Conservation (phyloP, 164 flowering plant species). For the Euptelea pleiosperma region DNA sequence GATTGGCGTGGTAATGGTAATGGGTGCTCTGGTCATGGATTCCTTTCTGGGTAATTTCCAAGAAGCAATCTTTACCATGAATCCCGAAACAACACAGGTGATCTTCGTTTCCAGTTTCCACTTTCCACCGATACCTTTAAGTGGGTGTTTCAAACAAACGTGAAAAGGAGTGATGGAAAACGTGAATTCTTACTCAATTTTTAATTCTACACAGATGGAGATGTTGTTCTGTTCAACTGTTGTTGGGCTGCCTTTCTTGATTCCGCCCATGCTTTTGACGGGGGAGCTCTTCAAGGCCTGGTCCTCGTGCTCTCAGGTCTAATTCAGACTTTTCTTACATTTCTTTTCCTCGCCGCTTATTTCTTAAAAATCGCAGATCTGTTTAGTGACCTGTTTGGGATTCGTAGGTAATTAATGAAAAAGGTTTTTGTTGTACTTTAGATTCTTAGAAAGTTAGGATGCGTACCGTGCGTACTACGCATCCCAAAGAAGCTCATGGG, state of each 20-base stretch:
- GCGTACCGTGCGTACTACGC: slow-evolving; percentile 7
- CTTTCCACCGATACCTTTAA: neutral
- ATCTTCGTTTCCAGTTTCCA: neutral
- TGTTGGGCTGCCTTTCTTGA: slow-evolving; percentile 84
- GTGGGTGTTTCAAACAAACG: neutral
- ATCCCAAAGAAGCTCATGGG: neutral
- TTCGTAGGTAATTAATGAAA: slow-evolving; percentile 2
- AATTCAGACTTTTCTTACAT: neutral
- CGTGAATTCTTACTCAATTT: slow-evolving; percentile 4
- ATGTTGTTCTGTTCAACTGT: slow-evolving; percentile 96
- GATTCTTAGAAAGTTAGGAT: neutral
- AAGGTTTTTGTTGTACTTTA: neutral
- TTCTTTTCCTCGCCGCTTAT: neutral
- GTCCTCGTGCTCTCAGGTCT: slow-evolving; percentile 82
- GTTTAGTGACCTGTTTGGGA: neutral
- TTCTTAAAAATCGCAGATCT: neutral
- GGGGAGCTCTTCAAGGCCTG: slow-evolving; percentile 88
- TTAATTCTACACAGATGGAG: slow-evolving; percentile 54
- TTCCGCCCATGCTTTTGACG: slow-evolving; percentile 89
- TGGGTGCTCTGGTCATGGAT: slow-evolving; percentile 80
- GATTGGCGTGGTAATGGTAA: slow-evolving; percentile 69
- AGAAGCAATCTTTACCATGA: slow-evolving; percentile 86
- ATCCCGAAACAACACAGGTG: slow-evolving; percentile 91
- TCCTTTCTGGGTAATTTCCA: slow-evolving; percentile 83
- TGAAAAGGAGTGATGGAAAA: neutral